Evolutionary conservation across 1,284 basidiomycete genomes (phyloP), one percentile per base, ranked within the genome.

Genomic region (Trichosporon sp.): DNA sequence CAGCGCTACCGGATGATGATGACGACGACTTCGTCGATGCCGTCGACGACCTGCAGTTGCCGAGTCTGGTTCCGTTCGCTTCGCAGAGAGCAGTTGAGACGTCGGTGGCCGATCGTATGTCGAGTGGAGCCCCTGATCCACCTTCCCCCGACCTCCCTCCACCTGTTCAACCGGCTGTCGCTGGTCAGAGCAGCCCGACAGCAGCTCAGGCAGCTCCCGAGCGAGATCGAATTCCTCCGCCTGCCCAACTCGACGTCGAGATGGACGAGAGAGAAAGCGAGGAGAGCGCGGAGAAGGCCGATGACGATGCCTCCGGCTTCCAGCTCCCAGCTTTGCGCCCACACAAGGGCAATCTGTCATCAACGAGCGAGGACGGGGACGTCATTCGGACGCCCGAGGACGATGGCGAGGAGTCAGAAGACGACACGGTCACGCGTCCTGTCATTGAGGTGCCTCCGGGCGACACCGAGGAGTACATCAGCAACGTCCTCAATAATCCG

Each of bases 401-500:
- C 26, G 21, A 48, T 26, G 40, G 26, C 19, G 19, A 46, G 43
- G 67, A 61, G 19, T 59, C 67, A 2, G 38, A 63, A 16, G 56
- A 61, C 38, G 56, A 68, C 19, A 35, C 59, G 31, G 59, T 63
- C 19, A 63, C 16, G 16, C 59, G 59, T 16, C 59, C 59, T 5
- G 59, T 63, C 4, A 35, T 63, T 14, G 59, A 63, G 59, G 59
- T 63, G 6, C 59, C 59, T 16, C 59, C 59, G 0, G 16, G 10
- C 1, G 59, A 63, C 14, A 63, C 59, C 11, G 59, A 63, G 14
- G 32, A 32, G 14, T 63, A 35, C 32, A 63, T 63, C 59, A 63
- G 7, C 59, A 32, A 35, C 32, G 59, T 37, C 4, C 32, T 63
- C 16, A 32, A 63, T n/a, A 14, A 63, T 8, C 59, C 59, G 5